Percentiles rank a stretch among this genome's conserved stretches.
Evolutionary conservation across 257 asterid genomes (phyloP).

Genomic region (Nicotiana tabacum): DNA sequence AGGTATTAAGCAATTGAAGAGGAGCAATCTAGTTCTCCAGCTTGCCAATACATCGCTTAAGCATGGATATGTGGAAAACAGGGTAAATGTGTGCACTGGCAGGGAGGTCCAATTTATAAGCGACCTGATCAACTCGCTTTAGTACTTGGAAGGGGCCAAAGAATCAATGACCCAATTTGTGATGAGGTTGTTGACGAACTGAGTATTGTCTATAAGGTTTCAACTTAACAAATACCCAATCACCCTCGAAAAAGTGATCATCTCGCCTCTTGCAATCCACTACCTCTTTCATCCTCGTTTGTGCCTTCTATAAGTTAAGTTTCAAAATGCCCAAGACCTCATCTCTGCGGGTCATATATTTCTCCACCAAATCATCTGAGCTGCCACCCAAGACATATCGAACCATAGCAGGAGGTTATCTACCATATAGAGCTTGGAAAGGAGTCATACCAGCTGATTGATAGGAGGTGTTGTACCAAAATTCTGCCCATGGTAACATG

Average conservation of each 20-base stretch:
- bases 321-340: not conserved
- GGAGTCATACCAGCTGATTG: no score
- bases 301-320: not conserved
- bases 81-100: not conserved
- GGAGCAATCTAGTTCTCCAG: no score
- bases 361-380: not conserved
- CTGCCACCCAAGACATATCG: not conserved
- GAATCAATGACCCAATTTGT: not conserved
- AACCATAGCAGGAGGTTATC: not conserved
- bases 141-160: not conserved
- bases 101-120: not conserved
- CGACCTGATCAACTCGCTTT: not conserved
- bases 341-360: not conserved
- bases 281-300: not conserved
- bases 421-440: no score
- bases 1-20: no score
- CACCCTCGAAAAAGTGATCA: not conserved
- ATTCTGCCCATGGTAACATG: no score
- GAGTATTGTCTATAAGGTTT: slow-evolving; percentile 1
- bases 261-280: not conserved
- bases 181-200: not conserved
- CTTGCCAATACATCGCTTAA: no score
- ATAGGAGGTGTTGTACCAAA: no score
- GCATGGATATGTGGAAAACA: not conserved
- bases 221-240: not conserved